These are phyloP conservation scores for Chlorella sp. DNA, from an alignment of 139 green algal species.

Conservation along the genomic window DNA sequence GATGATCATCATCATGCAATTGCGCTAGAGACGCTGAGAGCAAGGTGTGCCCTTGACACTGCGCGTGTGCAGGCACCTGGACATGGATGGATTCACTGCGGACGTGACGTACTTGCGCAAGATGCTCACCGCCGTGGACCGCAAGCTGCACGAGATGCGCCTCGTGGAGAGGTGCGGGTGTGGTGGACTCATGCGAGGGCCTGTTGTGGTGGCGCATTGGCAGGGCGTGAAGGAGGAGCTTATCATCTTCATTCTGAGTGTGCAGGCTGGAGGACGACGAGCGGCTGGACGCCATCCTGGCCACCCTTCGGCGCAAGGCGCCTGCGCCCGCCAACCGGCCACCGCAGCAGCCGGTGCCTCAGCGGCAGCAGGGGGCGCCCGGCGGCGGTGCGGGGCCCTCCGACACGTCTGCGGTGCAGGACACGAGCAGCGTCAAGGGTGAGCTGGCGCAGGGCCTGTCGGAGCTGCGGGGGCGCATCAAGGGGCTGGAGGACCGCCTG, in stretches of 20 bases:
- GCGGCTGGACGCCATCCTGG: conserved; percentile 49
- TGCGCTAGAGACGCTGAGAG: too few relatives aligned
- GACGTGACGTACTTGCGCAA: conserved; percentile 66
- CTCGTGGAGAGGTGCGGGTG: conserved; percentile 41
- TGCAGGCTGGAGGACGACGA: conserved; percentile 52
- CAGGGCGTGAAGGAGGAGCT: neutral
- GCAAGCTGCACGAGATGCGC: conserved; percentile 68
- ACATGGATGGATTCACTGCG: conserved; percentile 61
- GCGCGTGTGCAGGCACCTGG: conserved; percentile 18
- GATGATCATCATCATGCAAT: too few relatives aligned
- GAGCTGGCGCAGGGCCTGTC: conserved; percentile 15
- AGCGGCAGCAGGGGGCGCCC: neutral
- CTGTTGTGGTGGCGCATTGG: neutral
- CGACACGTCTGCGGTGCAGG: neutral
- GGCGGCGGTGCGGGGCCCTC: neutral
- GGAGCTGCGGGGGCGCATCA: conserved; percentile 13
- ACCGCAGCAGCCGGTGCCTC: neutral
- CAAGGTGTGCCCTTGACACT: too few relatives aligned
- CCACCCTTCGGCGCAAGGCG: conserved; percentile 34
- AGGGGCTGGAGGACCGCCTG: conserved; percentile 15
- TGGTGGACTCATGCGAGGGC: neutral
- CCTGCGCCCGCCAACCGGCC: neutral
- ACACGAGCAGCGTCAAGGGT: conserved; percentile 15
- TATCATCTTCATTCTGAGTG: neutral
- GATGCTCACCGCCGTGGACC: conserved; percentile 56